A percentile compares a stretch with the other conserved stretches of the same genome.
phyloP scores from a whole-genome alignment of 2,329 filamentous ascomycete species.

The Tolypocladium amazonense region DNA sequence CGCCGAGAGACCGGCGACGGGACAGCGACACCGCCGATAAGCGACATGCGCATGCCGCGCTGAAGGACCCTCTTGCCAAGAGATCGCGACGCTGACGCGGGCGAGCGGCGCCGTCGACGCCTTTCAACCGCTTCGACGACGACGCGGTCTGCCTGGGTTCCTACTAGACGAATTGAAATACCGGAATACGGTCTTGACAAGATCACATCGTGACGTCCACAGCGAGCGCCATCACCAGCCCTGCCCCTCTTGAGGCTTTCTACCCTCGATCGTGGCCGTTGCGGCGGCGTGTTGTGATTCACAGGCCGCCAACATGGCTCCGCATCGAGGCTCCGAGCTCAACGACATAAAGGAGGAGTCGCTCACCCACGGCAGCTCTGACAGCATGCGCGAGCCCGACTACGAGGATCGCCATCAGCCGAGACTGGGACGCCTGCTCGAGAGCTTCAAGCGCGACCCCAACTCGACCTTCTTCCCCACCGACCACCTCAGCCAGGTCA shows the following conservation, averaged over 20 bases:
- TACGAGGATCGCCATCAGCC: slow-evolving; percentile 28
- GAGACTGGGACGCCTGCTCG: slow-evolving; percentile 35
- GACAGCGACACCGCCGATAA: not conserved
- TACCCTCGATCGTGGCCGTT: not conserved
- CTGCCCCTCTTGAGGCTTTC: not conserved
- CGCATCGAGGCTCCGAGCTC: slow-evolving; percentile 38
- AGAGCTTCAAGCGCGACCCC: slow-evolving; percentile 55
- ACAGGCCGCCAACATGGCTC: slow-evolving; percentile 20
- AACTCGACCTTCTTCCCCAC: slow-evolving; percentile 34
- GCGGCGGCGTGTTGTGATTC: not conserved
- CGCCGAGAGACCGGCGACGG: not conserved
- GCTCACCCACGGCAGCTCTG: slow-evolving; percentile 35
- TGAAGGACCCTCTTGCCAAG: not conserved
- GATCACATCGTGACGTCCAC: not conserved
- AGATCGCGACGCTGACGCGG: not conserved
- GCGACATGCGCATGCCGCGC: not conserved
- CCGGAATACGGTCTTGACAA: not conserved
- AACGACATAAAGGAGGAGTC: slow-evolving; percentile 50
- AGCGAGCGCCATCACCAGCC: not conserved
- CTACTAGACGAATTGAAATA: not conserved
- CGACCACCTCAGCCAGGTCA: slow-evolving; percentile 26
- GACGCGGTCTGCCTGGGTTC: not conserved
- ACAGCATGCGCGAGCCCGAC: slow-evolving; percentile 39
- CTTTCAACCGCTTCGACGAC: not conserved
- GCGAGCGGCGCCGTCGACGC: not conserved